phyloP scores from a whole-genome alignment of 2,329 filamentous ascomycete genomes.

The Aspergillus sp. region DNA sequence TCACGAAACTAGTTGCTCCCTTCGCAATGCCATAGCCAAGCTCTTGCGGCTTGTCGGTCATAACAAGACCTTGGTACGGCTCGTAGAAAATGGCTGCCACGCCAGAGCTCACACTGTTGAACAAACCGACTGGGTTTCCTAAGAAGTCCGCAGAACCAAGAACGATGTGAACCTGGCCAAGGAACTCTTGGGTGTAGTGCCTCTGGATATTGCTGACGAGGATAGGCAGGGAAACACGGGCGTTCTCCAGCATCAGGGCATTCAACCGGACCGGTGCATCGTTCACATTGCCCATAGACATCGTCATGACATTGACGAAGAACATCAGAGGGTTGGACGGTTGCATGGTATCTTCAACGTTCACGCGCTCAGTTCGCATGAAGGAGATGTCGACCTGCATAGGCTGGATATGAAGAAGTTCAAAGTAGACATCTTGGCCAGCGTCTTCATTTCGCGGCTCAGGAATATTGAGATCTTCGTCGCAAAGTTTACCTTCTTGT shows the following conservation, averaged over 20 bases:
- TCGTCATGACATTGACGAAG: slow-evolving; percentile 96
- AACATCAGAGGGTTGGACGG: slow-evolving; percentile 96
- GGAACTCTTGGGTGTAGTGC: slow-evolving; percentile 94
- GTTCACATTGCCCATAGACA: slow-evolving; percentile 99
- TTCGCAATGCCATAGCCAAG: slow-evolving; percentile 94
- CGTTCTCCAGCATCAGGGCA: slow-evolving; percentile 90
- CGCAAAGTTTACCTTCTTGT: slow-evolving; percentile 81
- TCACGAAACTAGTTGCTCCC: slow-evolving; percentile 93
- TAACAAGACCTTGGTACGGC: slow-evolving; percentile 94
- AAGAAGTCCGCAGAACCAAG: slow-evolving; percentile 96
- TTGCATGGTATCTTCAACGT: slow-evolving; percentile 90
- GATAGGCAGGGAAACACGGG: slow-evolving; percentile 81
- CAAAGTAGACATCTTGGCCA: slow-evolving; percentile 96
- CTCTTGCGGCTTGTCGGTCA: slow-evolving; percentile 93
- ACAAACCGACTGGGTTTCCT: slow-evolving; percentile 93
- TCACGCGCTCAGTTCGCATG: slow-evolving; percentile 93
- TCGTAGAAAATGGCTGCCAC: slow-evolving; percentile 99
- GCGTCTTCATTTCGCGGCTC: slow-evolving; percentile 82
- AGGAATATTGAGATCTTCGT: slow-evolving; percentile 85
- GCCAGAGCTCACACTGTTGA: slow-evolving; percentile 97
- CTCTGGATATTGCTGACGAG: slow-evolving; percentile 83
- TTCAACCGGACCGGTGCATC: slow-evolving; percentile 94
- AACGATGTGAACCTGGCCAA: slow-evolving; percentile 96
- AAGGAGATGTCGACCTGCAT: slow-evolving; percentile 98
- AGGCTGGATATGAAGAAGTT: slow-evolving; percentile 92